A percentile compares a stretch with the other conserved stretches of the same genome.
Evolutionary conservation across 768 basidiomycete species (phyloP).

Genomic region (Kwoniella newhampshirensis): DNA sequence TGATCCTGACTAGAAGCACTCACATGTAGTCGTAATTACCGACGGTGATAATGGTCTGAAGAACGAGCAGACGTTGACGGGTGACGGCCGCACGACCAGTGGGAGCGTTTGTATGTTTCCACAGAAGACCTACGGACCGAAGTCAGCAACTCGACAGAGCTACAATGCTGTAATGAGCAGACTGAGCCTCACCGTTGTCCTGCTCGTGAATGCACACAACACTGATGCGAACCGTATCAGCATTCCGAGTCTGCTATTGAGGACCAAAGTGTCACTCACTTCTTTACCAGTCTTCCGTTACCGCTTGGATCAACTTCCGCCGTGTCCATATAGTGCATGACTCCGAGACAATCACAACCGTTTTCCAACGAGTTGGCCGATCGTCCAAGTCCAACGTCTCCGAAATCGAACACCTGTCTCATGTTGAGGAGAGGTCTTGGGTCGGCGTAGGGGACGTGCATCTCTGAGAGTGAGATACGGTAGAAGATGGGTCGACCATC

Average conservation of each 20-base stretch:
- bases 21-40: slow-evolving; percentile 41
- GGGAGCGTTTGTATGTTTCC: slow-evolving; percentile 50
- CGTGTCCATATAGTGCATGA: slow-evolving; percentile 4
- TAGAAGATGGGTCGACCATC: slow-evolving; percentile 37
- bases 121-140: slow-evolving; percentile 24
- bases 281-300: slow-evolving; percentile 1
- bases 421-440: slow-evolving; percentile 27
- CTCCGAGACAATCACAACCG: slow-evolving; percentile 46
- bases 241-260: too few species aligned
- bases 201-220: slow-evolving; percentile 39
- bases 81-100: slow-evolving; percentile 37
- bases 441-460: slow-evolving; percentile 36
- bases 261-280: slow-evolving; percentile 1
- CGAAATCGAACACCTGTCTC: slow-evolving; percentile 46
- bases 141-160: too few species aligned
- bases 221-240: too few species aligned
- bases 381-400: slow-evolving; percentile 33
- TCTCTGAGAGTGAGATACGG: slow-evolving; percentile 34
- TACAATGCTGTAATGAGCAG: too few species aligned
- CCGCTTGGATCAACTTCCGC: neutral
- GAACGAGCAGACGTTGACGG: slow-evolving; percentile 41
- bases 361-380: slow-evolving; percentile 35
- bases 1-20: neutral
- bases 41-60: slow-evolving; percentile 46
- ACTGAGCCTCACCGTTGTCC: slow-evolving; percentile 29